A percentile compares a stretch with the other conserved stretches of the same genome.
phyloP scores from a whole-genome alignment of 202 grass and related monocot genomes.

The Panicum hallii region DNA sequence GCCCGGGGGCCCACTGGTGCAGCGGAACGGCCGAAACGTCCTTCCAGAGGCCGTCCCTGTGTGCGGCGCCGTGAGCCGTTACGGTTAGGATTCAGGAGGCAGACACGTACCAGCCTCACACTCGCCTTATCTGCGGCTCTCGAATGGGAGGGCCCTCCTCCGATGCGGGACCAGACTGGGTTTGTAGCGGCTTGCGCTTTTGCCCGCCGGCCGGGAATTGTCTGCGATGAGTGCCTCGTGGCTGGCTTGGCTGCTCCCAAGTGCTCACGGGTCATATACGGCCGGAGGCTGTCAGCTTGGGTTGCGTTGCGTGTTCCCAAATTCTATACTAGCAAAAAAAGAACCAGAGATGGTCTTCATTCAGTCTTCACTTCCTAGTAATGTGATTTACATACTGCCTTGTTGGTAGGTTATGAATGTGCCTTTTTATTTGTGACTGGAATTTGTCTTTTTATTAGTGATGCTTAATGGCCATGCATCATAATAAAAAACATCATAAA shows the following conservation, averaged over 20 bases:
- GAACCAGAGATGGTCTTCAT: too few species aligned
- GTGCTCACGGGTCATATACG: background rate
- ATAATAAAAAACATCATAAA: too few species aligned
- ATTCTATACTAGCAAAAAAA: too few species aligned
- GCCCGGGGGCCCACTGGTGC: background rate
- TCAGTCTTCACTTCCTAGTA: too few species aligned
- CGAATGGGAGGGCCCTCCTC: too few species aligned
- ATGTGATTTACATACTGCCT: background rate
- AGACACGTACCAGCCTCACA: background rate
- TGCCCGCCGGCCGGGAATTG: too few species aligned
- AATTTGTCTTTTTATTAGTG: background rate
- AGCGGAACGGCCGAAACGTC: slow-evolving; percentile 4
- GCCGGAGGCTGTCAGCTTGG: background rate
- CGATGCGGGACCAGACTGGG: too few species aligned
- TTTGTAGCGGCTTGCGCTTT: too few species aligned
- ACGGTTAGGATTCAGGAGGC: too few species aligned
- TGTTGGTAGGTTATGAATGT: background rate
- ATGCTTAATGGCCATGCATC: too few species aligned
- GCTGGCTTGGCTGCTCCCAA: background rate
- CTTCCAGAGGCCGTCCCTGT: background rate
- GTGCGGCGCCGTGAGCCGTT: background rate
- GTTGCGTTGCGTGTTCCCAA: background rate
- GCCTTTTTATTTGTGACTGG: background rate
- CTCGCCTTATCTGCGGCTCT: too few species aligned
- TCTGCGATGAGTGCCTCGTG: background rate